Conservation (phyloP, 2,329 filamentous ascomycete genomes). For the Ophiosphaerella korrae region DNA sequence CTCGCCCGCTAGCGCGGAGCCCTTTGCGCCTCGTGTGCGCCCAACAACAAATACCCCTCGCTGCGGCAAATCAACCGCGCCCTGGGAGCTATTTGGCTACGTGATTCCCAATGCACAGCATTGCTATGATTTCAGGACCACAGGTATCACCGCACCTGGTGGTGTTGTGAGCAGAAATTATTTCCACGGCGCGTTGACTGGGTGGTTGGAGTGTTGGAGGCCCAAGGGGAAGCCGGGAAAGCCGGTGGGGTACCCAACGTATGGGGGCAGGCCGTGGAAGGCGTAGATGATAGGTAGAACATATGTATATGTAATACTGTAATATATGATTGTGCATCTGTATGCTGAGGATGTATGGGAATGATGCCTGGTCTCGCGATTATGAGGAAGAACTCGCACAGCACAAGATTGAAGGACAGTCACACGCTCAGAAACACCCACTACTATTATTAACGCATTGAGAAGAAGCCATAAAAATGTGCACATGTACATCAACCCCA, state of each 20-base stretch:
- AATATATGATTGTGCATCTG: no score
- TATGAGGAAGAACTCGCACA: no score
- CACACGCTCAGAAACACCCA: no score
- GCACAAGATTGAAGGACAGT: no score
- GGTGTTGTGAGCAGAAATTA: conserved; percentile 43
- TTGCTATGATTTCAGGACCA: conserved; percentile 54
- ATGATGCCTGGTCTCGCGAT: no score
- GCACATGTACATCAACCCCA: no score
- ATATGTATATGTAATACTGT: no score
- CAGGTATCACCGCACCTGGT: conserved; percentile 25
- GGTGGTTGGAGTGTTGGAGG: conserved; percentile 54
- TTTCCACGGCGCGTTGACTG: conserved; percentile 50
- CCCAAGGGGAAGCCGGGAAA: conserved; percentile 15
- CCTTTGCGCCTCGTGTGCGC: conserved; percentile 48
- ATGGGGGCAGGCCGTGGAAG: no score
- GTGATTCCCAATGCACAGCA: conserved; percentile 54
- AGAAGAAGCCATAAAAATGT: no score
- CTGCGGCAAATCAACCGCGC: conserved; percentile 43
- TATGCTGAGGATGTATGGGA: no score
- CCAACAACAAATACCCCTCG: conserved; percentile 50
- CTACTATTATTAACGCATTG: no score
- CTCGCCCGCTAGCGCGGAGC: conserved; percentile 50
- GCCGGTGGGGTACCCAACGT: not conserved
- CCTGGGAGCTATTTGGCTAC: conserved; percentile 55
- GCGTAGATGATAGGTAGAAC: no score